Evolutionary conservation across 2,329 filamentous ascomycete genomes (phyloP).

Genomic region (Stemphylium vesicarium): DNA sequence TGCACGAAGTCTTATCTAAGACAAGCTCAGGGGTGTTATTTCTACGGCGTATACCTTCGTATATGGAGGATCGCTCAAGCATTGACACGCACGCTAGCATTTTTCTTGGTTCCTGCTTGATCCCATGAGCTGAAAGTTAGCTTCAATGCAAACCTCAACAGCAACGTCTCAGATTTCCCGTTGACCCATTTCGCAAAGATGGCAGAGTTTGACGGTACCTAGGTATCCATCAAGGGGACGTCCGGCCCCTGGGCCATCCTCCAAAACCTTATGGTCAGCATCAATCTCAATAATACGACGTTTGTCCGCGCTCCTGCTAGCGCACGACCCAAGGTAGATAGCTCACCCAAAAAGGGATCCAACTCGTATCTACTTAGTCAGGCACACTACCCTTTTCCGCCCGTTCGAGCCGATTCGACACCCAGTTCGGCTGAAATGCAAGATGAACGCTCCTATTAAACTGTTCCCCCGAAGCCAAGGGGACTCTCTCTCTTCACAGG

Average conservation of each 20-base stretch:
- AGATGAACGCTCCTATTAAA: constrained; percentile 27
- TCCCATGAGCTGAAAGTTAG: constrained; percentile 21
- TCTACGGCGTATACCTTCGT: constrained; percentile 1
- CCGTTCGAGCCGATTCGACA: constrained; percentile 16
- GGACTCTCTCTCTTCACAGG: constrained; percentile 26
- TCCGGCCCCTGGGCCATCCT: constrained; percentile 22
- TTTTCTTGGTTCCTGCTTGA: constrained; percentile 25
- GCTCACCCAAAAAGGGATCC: constrained; percentile 24
- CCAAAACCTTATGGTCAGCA: constrained; percentile 19
- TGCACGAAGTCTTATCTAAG: constrained; percentile 26
- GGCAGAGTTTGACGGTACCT: constrained; percentile 23
- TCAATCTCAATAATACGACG: constrained; percentile 24
- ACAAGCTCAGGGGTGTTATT: constrained; percentile 24
- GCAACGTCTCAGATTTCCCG: constrained; percentile 19
- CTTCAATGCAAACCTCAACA: constrained; percentile 24
- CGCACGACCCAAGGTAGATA: constrained; percentile 28
- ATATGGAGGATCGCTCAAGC: constrained; percentile 18
- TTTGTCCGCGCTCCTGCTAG: constrained; percentile 24
- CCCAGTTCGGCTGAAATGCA: constrained; percentile 20
- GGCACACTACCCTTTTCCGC: constrained; percentile 25
- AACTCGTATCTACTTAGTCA: constrained; percentile 28
- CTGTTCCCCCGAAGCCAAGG: constrained; percentile 25
- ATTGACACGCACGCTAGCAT: constrained; percentile 27
- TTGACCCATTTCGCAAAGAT: constrained; percentile 26
- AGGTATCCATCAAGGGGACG: constrained; percentile 18